Evolutionary conservation across 2,329 filamentous ascomycete species (phyloP).

Genomic region (Trichoderma sp.): DNA sequence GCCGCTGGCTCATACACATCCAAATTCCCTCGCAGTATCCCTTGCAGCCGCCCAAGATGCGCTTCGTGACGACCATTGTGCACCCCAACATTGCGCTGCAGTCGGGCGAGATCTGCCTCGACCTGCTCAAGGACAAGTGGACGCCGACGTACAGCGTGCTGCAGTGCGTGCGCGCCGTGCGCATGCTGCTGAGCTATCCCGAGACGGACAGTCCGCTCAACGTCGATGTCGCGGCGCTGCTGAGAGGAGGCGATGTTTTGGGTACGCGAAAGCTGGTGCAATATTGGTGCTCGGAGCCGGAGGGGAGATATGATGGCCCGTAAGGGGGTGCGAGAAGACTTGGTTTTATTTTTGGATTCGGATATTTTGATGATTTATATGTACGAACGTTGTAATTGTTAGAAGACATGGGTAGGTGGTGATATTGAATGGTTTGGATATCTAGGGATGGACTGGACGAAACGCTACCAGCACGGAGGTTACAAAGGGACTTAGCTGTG

Average conservation of each 20-base stretch:
- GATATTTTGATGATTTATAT: not conserved
- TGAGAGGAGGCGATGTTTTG: constrained; percentile 67
- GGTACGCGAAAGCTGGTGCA: constrained; percentile 70
- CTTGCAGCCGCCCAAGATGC: constrained; percentile 71
- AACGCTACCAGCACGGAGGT: not conserved
- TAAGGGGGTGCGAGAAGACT: constrained; percentile 25
- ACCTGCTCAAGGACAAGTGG: constrained; percentile 79
- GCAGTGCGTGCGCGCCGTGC: constrained; percentile 70
- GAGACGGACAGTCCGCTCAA: constrained; percentile 77
- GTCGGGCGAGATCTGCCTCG: constrained; percentile 91
- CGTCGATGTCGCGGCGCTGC: constrained; percentile 72
- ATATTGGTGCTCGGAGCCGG: constrained; percentile 59
- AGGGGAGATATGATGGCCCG: constrained; percentile 40
- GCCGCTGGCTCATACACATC: constrained; percentile 82
- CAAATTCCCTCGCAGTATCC: constrained; percentile 78
- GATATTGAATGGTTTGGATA: not conserved
- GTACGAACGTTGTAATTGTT: not conserved
- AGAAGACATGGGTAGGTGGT: not conserved
- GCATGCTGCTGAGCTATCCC: constrained; percentile 64
- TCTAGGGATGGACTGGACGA: not conserved
- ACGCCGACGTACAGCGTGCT: constrained; percentile 82
- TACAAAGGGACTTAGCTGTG: not conserved
- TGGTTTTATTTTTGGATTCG: not conserved
- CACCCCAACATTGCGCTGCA: constrained; percentile 74
- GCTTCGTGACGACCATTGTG: constrained; percentile 80